Base-by-base conservation (phyloP, 345 rosid species). In the Litchi chinensis region DNA sequence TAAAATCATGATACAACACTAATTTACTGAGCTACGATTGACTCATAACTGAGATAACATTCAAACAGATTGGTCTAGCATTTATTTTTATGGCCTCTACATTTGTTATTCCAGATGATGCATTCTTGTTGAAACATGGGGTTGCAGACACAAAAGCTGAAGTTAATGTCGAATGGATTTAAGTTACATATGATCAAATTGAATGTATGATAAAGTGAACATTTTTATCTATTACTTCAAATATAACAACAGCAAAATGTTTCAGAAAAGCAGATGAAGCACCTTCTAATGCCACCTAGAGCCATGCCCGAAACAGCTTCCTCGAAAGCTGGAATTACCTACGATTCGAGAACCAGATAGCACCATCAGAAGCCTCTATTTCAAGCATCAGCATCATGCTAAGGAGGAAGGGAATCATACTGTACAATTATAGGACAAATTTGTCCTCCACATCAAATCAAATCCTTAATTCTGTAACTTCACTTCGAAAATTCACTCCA, bases 271-370 rank as follows among this genome's bases (percentile, higher is more conserved):
- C 54, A 76, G 68, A 77, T 74, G 79, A 82, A 59, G 76, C 85
- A 95, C 99, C 98, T 95, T 88, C 98, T 89, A 82, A 95, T 81
- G 44, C 98, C 95, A 74, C 96, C 98, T 32, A 80, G 71, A 77
- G 98, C 87, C 99, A 95, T 93, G 82, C 99, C 97, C 21, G 90
- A 81, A 83, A 93, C 89, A 65, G 98, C 99, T 83, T 95, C 98
- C 84, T 93, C 98, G 72, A 95, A 92, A 59, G 99, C 99, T 22
- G 96, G 99, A 79, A 95, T 93, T 56, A 93, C 99, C 99, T 95
- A 82, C 77, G 78, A 84, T 59, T 68, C 71, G 77, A 82, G 64
- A 62, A 74, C 48, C 82, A 78, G 10, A 50, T 44, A 78, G 56
- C 73, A 52, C 32, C 59, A 43, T 78, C 79, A 26, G 43, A 57